A percentile compares a stretch with the other conserved stretches of the same genome.
These are phyloP conservation scores for Tillandsia fasciculata DNA, from an alignment of 176 grass and related monocot genomes.

Conservation along the genomic window DNA sequence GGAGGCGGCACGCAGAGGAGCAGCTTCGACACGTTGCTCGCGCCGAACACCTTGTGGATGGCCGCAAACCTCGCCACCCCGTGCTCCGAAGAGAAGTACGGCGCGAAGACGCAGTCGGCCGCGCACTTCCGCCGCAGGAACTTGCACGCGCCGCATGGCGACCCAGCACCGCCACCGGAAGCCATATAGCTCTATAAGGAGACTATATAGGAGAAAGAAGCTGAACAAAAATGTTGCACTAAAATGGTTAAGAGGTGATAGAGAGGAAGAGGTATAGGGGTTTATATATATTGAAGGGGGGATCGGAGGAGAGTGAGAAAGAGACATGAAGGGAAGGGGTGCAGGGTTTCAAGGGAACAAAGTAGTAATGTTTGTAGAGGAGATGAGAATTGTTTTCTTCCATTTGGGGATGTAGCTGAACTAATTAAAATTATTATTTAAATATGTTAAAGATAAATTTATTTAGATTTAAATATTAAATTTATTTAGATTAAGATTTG, in stretches of 20 bases:
- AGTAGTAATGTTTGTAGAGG: not conserved
- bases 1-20: not conserved
- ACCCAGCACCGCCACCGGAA: not conserved
- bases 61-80: not conserved
- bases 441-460: no score
- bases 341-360: conserved; percentile 7
- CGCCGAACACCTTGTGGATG: conserved; percentile 6
- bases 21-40: conserved; percentile 7
- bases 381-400: not conserved
- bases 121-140: conserved; percentile 7
- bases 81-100: conserved; percentile 6
- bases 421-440: no score
- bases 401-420: no score
- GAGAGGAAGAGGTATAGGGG: not conserved
- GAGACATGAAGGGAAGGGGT: conserved; percentile 2
- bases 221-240: not conserved
- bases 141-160: conserved; percentile 3
- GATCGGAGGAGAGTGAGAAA: not conserved
- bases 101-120: conserved; percentile 1
- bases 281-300: not conserved
- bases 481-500: no score
- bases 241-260: not conserved
- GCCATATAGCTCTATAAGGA: not conserved
- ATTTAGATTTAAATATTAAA: no score
- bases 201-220: not conserved